Percentiles rank a stretch among this genome's conserved stretches.
phyloP scores from a whole-genome alignment of 768 basidiomycete genomes.

The Punctularia strigosozonata region DNA sequence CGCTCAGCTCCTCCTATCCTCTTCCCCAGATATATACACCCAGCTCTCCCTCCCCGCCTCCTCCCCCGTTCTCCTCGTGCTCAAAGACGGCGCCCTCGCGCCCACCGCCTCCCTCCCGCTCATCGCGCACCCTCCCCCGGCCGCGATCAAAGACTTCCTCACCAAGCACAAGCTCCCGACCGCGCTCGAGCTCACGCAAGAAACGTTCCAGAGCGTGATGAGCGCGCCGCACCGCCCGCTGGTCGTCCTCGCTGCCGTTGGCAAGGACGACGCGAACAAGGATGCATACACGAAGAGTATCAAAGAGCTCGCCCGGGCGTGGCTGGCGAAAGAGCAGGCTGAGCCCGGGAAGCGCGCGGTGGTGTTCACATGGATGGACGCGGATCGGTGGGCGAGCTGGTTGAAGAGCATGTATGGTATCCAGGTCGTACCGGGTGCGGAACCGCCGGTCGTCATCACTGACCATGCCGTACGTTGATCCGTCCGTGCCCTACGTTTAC shows the following conservation, averaged over 20 bases:
- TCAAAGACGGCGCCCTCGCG: slow-evolving; percentile 44
- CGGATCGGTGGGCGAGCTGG: slow-evolving; percentile 76
- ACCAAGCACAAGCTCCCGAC: slow-evolving; percentile 62
- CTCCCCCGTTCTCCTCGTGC: slow-evolving; percentile 54
- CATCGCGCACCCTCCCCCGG: slow-evolving; percentile 21
- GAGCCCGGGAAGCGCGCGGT: slow-evolving; percentile 35
- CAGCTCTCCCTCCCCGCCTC: slow-evolving; percentile 18
- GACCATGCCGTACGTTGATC: slow-evolving; percentile 57
- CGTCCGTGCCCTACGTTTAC: neutral
- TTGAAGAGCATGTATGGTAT: slow-evolving; percentile 87
- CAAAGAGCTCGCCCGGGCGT: slow-evolving; percentile 42
- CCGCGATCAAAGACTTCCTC: slow-evolving; percentile 25
- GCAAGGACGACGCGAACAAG: slow-evolving; percentile 12
- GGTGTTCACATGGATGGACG: slow-evolving; percentile 87
- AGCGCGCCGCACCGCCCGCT: slow-evolving; percentile 62
- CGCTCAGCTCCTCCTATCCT: slow-evolving; percentile 33
- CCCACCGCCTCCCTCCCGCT: slow-evolving; percentile 33
- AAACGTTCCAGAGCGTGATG: slow-evolving; percentile 81
- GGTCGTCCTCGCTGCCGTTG: slow-evolving; percentile 61
- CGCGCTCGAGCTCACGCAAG: slow-evolving; percentile 59
- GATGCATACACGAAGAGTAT: slow-evolving; percentile 35
- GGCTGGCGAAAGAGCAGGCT: slow-evolving; percentile 31
- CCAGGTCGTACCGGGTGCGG: slow-evolving; percentile 15
- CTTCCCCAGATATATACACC: slow-evolving; percentile 19
- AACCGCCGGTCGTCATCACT: slow-evolving; percentile 50